These are phyloP conservation scores for Colletotrichum shisoi DNA, from an alignment of 2,329 filamentous ascomycete genomes.

Conservation along the genomic window DNA sequence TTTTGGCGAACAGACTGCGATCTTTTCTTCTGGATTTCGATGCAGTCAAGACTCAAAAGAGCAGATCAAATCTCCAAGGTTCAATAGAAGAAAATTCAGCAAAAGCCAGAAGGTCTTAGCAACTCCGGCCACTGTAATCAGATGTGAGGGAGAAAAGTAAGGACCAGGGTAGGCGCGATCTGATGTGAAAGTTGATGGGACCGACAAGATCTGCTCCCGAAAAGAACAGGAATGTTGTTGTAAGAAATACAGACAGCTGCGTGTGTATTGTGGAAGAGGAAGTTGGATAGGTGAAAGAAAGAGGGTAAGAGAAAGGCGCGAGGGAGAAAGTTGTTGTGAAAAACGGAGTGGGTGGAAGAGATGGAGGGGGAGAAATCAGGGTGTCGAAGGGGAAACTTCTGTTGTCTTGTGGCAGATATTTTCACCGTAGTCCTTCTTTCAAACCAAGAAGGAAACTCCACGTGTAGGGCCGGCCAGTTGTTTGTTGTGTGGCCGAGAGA, in stretches of 20 bases:
- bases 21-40: not conserved
- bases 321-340: not conserved
- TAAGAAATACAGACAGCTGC: not conserved
- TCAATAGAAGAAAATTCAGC: too few species aligned
- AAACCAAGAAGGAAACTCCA: conserved; percentile 5
- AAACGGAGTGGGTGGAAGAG: not conserved
- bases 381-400: not conserved
- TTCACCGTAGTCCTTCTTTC: not conserved
- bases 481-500: not conserved
- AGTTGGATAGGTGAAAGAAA: not conserved
- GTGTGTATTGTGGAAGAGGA: too few species aligned
- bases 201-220: too few species aligned
- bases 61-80: too few species aligned
- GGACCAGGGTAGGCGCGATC: too few species aligned
- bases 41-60: not conserved
- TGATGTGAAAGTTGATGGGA: too few species aligned
- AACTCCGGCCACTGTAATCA: not conserved
- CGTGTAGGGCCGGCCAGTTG: too few species aligned
- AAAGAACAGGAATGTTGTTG: not conserved
- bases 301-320: not conserved
- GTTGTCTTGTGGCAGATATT: not conserved
- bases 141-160: not conserved
- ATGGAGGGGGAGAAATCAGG: not conserved
- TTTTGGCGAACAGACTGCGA: not conserved
- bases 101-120: not conserved